phyloP scores from a whole-genome alignment of 768 basidiomycete genomes.

The Naganishia vaughanmartiniae region DNA sequence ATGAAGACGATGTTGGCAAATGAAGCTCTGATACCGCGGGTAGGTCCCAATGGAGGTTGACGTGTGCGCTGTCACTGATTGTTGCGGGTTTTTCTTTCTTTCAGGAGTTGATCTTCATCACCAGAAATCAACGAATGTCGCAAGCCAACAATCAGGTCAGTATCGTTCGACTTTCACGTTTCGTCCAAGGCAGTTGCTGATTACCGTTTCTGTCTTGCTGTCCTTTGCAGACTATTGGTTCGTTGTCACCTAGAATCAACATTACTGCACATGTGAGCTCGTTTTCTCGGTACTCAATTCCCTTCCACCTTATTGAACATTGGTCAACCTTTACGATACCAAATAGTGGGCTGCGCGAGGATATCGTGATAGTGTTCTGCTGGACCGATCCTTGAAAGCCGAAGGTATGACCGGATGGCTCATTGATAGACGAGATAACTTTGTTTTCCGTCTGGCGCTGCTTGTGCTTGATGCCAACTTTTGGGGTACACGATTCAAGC shows the following conservation, averaged over 20 bases:
- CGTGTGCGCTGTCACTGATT: constrained; percentile 56
- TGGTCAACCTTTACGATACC: not conserved
- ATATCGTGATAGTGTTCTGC: constrained; percentile 23
- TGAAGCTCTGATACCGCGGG: constrained; percentile 51
- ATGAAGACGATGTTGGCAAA: constrained; percentile 54
- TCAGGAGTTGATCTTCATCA: constrained; percentile 47
- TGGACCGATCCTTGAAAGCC: constrained; percentile 45
- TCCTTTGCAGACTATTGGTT: constrained; percentile 64
- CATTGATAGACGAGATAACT: constrained; percentile 54
- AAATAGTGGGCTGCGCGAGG: constrained; percentile 28
- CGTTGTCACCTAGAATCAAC: constrained; percentile 85
- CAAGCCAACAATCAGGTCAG: constrained; percentile 55
- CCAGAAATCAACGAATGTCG: constrained; percentile 54
- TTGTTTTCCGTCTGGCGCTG: constrained; percentile 66
- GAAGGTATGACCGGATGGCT: constrained; percentile 51
- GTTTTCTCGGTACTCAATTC: not conserved
- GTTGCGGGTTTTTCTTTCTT: not conserved
- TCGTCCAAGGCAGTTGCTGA: not conserved
- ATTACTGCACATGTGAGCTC: constrained; percentile 77
- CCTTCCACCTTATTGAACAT: no score
- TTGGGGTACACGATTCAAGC: constrained; percentile 60
- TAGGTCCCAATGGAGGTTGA: constrained; percentile 41
- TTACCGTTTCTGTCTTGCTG: not conserved
- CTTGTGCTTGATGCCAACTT: constrained; percentile 71
- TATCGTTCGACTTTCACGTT: not conserved